Conservation (phyloP, 176 grass and related monocot genomes). For the Saccharum spontaneum region DNA sequence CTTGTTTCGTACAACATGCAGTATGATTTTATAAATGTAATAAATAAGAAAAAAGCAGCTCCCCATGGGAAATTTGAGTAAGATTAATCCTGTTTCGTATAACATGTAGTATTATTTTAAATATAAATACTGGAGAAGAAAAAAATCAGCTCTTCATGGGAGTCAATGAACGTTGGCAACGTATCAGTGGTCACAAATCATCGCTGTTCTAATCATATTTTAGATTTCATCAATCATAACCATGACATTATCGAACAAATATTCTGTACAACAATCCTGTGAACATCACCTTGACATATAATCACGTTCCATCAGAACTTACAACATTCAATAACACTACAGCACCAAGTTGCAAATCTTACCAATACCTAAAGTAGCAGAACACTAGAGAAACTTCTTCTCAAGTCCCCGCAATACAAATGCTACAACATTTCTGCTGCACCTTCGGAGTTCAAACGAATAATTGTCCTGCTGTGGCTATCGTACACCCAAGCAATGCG, state of each 20-base stretch:
- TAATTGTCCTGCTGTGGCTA: constrained; percentile 57
- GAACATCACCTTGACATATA: constrained; percentile 38
- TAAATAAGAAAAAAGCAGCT: background rate
- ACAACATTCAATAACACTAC: constrained; percentile 38
- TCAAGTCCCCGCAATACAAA: constrained; percentile 13
- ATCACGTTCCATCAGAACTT: constrained; percentile 41
- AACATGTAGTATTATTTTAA: background rate
- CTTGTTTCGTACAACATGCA: background rate
- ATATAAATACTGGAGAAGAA: background rate
- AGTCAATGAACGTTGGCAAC: background rate
- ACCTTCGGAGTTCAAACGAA: constrained; percentile 38
- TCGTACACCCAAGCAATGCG: constrained; percentile 55
- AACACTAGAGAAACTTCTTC: constrained; percentile 54
- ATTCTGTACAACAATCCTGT: constrained; percentile 54
- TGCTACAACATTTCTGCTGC: constrained; percentile 39
- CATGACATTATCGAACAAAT: constrained; percentile 48
- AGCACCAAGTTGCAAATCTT: constrained; percentile 22
- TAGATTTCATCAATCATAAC: constrained; percentile 32
- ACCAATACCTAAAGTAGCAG: constrained; percentile 39
- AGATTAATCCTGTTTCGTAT: background rate
- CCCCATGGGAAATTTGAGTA: background rate
- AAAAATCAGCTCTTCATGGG: background rate
- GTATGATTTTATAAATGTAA: background rate
- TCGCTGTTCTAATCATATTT: background rate
- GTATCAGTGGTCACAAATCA: background rate